Percentiles rank a stretch among this genome's conserved stretches.
Conservation (phyloP, 2,329 filamentous ascomycete genomes). For the Calonectria hongkongensis region DNA sequence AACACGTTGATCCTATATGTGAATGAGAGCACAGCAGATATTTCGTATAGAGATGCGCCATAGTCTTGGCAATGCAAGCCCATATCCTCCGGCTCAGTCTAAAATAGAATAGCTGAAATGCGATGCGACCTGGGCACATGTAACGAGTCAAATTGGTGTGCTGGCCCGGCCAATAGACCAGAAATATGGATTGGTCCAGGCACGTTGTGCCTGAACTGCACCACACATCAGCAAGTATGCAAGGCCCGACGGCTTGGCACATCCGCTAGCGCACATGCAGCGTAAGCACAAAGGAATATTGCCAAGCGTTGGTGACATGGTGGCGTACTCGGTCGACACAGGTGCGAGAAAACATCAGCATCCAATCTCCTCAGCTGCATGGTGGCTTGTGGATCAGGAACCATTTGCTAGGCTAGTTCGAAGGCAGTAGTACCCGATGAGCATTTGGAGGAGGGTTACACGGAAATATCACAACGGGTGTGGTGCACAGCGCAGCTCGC, state of each 20-base stretch:
- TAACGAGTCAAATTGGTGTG: background rate
- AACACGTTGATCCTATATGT: constrained; percentile 20
- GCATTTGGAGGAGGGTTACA: background rate
- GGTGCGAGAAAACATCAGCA: background rate
- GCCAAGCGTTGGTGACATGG: constrained; percentile 14
- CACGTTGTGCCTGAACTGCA: constrained; percentile 2
- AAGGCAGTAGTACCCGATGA: background rate
- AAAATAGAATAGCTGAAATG: constrained; percentile 38
- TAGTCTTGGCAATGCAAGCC: constrained; percentile 35
- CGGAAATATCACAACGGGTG: background rate
- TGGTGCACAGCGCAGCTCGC: background rate
- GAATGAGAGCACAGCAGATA: constrained; percentile 10
- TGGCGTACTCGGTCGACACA: constrained; percentile 13
- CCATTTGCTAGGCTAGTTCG: background rate
- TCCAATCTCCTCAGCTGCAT: background rate
- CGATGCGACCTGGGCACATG: constrained; percentile 21
- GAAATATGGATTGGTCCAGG: background rate
- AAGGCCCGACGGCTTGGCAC: constrained; percentile 10
- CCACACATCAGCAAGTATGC: constrained; percentile 1
- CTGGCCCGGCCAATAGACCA: background rate
- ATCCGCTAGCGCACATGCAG: background rate
- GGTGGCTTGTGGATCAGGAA: background rate
- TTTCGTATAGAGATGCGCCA: constrained; percentile 20
- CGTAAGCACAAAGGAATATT: constrained; percentile 22
- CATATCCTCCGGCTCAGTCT: constrained; percentile 8